Percentiles rank a stretch among this genome's conserved stretches.
Conservation (phyloP, 1,284 basidiomycete genomes). For the Macrocystidia cucumis region DNA sequence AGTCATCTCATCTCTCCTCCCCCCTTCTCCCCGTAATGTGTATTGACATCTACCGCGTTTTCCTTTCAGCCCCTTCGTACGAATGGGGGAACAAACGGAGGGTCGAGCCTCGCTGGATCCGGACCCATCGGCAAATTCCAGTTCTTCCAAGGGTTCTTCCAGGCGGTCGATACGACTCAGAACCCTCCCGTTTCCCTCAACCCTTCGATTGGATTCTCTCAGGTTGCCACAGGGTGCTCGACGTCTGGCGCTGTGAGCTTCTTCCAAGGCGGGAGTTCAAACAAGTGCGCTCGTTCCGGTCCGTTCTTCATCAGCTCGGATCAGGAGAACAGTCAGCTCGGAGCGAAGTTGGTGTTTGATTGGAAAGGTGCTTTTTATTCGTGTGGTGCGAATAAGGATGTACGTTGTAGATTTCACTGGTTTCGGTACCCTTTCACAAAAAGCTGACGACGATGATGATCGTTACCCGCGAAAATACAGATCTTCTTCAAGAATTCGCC, state of each 20-base stretch:
- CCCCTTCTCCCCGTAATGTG: too few relatives aligned
- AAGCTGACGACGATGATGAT: too few relatives aligned
- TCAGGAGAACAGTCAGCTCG: slow-evolving; percentile 18
- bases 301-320: slow-evolving; percentile 21
- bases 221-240: slow-evolving; percentile 14
- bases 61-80: slow-evolving; percentile 4
- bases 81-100: slow-evolving; percentile 2
- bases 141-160: background rate
- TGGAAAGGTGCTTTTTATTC: slow-evolving; percentile 21
- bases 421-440: too few relatives aligned
- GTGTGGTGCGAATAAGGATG: slow-evolving; percentile 18
- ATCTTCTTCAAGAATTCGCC: slow-evolving; percentile 6
- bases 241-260: slow-evolving; percentile 19
- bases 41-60: background rate
- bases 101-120: slow-evolving; percentile 2
- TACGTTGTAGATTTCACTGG: slow-evolving; percentile 10
- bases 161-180: too few relatives aligned
- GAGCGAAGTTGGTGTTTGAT: slow-evolving; percentile 21
- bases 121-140: slow-evolving; percentile 4
- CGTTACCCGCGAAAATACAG: too few relatives aligned
- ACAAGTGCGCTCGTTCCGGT: slow-evolving; percentile 20
- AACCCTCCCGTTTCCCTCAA: background rate
- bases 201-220: slow-evolving; percentile 10
- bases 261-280: slow-evolving; percentile 15
- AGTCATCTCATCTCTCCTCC: background rate